Evolutionary conservation across 192 early-diverging fungal species (phyloP).

Genomic region (Podila epigama): DNA sequence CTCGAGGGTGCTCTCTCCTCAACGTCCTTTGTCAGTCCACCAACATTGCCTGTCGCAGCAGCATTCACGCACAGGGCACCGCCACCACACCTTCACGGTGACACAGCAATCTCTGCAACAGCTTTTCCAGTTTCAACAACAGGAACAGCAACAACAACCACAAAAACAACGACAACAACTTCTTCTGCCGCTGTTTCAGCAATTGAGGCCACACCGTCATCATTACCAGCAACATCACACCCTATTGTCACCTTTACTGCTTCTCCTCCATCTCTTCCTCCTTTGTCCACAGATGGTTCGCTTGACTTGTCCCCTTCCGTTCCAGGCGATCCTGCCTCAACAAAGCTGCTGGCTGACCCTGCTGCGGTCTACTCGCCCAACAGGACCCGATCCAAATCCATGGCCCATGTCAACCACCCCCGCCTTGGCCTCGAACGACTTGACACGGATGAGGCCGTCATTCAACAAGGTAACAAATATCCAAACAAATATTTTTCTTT

Average conservation of each 20-base stretch:
- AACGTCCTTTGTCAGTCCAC: no score
- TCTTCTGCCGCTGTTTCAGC: no score
- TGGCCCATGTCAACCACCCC: constrained; percentile 27
- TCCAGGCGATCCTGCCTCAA: not conserved
- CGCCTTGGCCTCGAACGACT: not conserved
- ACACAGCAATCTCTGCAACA: no score
- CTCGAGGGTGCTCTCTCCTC: no score
- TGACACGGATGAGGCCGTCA: not conserved
- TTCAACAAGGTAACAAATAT: not conserved
- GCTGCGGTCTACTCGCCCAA: constrained; percentile 10
- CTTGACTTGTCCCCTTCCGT: not conserved
- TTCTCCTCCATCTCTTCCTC: not conserved
- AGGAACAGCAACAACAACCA: no score
- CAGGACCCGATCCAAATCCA: constrained; percentile 36
- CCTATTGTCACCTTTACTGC: not conserved
- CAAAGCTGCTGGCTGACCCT: not conserved
- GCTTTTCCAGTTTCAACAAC: no score
- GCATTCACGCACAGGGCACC: no score
- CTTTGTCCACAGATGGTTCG: not conserved
- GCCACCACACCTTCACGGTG: no score
- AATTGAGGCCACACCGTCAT: no score
- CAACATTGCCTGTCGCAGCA: no score
- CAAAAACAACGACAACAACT: constrained; percentile 7
- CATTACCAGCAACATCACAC: not conserved
- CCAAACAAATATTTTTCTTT: not conserved